phyloP scores from a whole-genome alignment of 257 asterid species.

The Prunella vulgaris region DNA sequence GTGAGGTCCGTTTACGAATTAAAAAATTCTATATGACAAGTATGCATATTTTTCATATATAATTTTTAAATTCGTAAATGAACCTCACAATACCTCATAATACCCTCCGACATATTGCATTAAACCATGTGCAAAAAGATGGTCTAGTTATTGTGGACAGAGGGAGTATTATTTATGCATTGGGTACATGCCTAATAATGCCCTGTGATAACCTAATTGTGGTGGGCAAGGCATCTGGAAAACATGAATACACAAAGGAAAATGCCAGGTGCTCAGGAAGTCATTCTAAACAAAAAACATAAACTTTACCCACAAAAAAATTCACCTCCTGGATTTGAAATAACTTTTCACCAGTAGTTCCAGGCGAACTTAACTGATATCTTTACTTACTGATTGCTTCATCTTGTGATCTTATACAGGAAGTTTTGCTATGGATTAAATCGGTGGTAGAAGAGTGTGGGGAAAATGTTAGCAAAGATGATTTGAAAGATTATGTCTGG shows the following conservation, averaged over 20 bases:
- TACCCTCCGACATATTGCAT: too few relatives aligned
- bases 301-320: not conserved
- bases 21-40: too few relatives aligned
- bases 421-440: slow-evolving; percentile 92
- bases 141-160: too few relatives aligned
- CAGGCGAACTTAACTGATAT: not conserved
- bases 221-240: not conserved
- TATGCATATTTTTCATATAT: too few relatives aligned
- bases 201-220: too few relatives aligned
- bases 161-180: too few relatives aligned
- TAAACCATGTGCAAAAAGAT: too few relatives aligned
- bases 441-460: slow-evolving; percentile 92
- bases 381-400: not conserved
- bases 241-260: not conserved
- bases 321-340: not conserved
- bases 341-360: not conserved
- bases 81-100: too few relatives aligned
- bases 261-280: not conserved
- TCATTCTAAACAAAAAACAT: not conserved
- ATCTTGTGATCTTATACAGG: slow-evolving; percentile 42
- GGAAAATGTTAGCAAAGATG: slow-evolving; percentile 80
- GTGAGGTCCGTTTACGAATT: too few relatives aligned
- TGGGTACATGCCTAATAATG: too few relatives aligned
- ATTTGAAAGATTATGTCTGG: slow-evolving; percentile 81
- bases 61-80: too few relatives aligned